Conservation (phyloP, 495 filamentous ascomycete species). For the Astrocystis sublimbata region DNA sequence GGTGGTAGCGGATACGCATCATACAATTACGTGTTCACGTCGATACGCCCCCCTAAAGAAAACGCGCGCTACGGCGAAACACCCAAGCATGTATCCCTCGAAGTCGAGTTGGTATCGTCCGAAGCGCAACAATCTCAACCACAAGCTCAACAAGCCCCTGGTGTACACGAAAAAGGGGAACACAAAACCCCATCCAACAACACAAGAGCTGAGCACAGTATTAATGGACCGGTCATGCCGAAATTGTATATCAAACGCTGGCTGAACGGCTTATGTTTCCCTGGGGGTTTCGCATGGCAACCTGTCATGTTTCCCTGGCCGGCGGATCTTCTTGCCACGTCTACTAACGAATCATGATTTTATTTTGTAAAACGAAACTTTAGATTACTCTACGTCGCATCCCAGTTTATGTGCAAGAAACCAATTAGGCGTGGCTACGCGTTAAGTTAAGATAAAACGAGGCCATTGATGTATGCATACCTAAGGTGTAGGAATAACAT, state of each 20-base stretch:
- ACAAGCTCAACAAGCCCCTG: too few species aligned
- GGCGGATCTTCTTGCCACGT: conserved; percentile 24
- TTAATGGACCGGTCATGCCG: conserved; percentile 10
- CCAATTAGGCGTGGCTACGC: neutral
- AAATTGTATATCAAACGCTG: conserved; percentile 33
- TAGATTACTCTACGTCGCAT: neutral
- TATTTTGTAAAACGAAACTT: neutral
- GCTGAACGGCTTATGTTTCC: conserved; percentile 35
- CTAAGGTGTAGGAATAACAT: neutral
- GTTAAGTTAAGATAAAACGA: neutral
- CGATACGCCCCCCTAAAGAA: neutral
- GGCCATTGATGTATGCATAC: neutral
- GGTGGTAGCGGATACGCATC: conserved; percentile 13
- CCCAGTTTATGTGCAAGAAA: neutral
- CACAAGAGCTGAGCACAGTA: neutral
- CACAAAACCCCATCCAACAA: neutral
- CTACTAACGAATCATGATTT: neutral
- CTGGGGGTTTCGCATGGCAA: conserved; percentile 2
- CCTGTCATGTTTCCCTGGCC: conserved; percentile 36
- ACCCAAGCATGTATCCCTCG: conserved; percentile 34
- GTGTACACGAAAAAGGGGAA: neutral
- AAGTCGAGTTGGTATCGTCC: conserved; percentile 29
- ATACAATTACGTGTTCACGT: conserved; percentile 28
- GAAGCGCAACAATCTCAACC: too few species aligned
- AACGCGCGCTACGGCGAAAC: conserved; percentile 11